phyloP scores from a whole-genome alignment of 2,329 filamentous ascomycete genomes.

The Aspergillus nomiae region DNA sequence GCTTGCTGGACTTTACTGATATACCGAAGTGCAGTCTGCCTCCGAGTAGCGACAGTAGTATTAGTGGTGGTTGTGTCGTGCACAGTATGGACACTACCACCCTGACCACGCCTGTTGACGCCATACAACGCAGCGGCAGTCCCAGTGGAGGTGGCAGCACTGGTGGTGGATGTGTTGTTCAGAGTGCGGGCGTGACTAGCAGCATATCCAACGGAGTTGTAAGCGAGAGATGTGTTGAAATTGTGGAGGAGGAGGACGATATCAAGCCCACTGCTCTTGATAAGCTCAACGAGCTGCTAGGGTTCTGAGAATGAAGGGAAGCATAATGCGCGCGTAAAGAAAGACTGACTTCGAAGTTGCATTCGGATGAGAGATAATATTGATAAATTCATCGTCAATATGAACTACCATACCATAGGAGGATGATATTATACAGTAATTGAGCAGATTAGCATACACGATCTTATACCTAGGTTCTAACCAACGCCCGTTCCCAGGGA shows the following conservation, averaged over 20 bases:
- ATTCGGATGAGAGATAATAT: background rate
- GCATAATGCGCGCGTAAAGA: background rate
- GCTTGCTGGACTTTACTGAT: slow-evolving; percentile 20
- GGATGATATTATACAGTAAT: background rate
- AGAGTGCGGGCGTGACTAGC: background rate
- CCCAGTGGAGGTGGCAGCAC: background rate
- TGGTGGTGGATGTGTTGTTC: background rate
- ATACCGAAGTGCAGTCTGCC: background rate
- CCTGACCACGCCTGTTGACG: background rate
- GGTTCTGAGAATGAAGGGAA: slow-evolving; percentile 4
- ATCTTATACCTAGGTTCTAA: background rate
- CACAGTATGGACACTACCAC: background rate
- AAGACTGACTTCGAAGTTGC: background rate
- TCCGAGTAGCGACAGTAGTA: background rate
- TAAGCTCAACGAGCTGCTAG: slow-evolving; percentile 24
- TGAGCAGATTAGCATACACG: background rate
- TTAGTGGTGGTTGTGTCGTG: background rate
- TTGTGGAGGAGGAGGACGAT: slow-evolving; percentile 27
- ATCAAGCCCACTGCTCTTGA: slow-evolving; percentile 31
- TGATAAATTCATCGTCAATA: background rate
- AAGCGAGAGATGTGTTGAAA: slow-evolving; percentile 10
- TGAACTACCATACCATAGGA: background rate
- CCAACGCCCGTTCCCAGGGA: background rate
- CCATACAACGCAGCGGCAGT: background rate
- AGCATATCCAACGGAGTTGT: background rate